Base-by-base conservation (phyloP, 768 basidiomycete genomes). In the Leucosporidium yakuticum region DNA sequence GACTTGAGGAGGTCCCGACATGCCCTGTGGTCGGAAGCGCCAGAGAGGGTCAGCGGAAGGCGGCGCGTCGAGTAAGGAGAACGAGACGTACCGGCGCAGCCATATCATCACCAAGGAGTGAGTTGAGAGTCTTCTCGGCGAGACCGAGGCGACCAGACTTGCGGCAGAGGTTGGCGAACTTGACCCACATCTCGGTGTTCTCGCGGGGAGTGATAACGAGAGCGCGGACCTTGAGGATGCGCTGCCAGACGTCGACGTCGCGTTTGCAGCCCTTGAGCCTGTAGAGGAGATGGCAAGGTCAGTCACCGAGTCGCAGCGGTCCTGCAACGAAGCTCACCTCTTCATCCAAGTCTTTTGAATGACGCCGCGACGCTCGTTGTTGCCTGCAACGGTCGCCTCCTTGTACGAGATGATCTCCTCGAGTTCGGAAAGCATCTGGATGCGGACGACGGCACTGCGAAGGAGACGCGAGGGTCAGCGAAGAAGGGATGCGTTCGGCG, bases 191-290 rank as follows among this genome's bases (percentile, higher is more conserved):
- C 56, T 89, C 85, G 54, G 90, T 91, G 77, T 97, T 93, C 70
- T 96, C 92, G 71, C 90, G 90, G 0, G 96, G 95, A 54, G 86
- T 89, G 32, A 97, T 82, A 27, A 99, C 93, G 62, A 98, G 83
- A 0, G 94, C 91, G 62, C 96, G 85, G 59, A 99, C 92, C 82
- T 97, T 95, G 14, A 99, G 82, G 63, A 98, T 90, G 25, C 95
- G 86, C 78, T 98, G 96, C 96, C 96, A 99, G 7, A 96, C 92
- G 79, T 99, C 96, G 44, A 98, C 95, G 75, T 98, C 96, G 29
- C 91, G 91, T 76, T 98, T 93, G 79, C 94, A 97, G 2, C 93
- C 96, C 81, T 91, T 88, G 50, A 99, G 79, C 67, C 94, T 94
- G 69, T 20, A 21, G 4, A n/a, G 3, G 6, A 44, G n/a, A 11